These are phyloP conservation scores for Monosporascus sp. DNA, from an alignment of 2,329 filamentous ascomycete species.

Conservation along the genomic window DNA sequence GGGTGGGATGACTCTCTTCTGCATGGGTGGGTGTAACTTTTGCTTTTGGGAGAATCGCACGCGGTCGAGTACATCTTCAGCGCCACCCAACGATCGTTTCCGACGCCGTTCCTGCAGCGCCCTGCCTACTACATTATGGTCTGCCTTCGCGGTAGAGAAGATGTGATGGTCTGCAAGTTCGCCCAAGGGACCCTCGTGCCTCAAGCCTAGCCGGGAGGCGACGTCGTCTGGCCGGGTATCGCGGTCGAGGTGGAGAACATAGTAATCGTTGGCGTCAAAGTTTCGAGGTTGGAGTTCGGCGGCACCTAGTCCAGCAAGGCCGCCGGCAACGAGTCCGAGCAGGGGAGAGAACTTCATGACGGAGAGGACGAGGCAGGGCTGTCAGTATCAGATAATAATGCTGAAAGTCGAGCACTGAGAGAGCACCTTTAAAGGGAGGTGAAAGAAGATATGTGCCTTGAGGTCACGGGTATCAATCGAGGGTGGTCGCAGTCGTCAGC, in stretches of 20 bases:
- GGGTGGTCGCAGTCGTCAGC: neutral
- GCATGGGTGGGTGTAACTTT: conserved; percentile 41
- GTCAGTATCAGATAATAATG: neutral
- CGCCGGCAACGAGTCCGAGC: conserved; percentile 41
- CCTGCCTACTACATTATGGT: conserved; percentile 52
- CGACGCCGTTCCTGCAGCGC: conserved; percentile 50
- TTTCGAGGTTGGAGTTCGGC: conserved; percentile 55
- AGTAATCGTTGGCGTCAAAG: conserved; percentile 82
- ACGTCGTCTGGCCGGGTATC: conserved; percentile 61
- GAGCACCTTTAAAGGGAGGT: neutral
- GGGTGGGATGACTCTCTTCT: conserved; percentile 45
- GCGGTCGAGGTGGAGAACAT: conserved; percentile 77
- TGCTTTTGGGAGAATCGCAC: conserved; percentile 79
- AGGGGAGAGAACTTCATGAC: conserved; percentile 48
- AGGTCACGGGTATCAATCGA: neutral
- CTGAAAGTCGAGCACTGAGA: neutral
- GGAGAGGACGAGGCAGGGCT: conserved; percentile 6
- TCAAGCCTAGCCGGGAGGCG: conserved; percentile 66
- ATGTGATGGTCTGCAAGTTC: conserved; percentile 77
- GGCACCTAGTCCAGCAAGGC: conserved; percentile 44
- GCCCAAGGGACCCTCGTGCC: conserved; percentile 75
- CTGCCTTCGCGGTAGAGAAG: conserved; percentile 66
- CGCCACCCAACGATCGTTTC: conserved; percentile 50
- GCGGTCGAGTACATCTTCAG: conserved; percentile 58
- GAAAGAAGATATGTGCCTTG: neutral